Base-by-base conservation (phyloP, 805 yeast species). In the Metschnikowia kofuensis region DNA sequence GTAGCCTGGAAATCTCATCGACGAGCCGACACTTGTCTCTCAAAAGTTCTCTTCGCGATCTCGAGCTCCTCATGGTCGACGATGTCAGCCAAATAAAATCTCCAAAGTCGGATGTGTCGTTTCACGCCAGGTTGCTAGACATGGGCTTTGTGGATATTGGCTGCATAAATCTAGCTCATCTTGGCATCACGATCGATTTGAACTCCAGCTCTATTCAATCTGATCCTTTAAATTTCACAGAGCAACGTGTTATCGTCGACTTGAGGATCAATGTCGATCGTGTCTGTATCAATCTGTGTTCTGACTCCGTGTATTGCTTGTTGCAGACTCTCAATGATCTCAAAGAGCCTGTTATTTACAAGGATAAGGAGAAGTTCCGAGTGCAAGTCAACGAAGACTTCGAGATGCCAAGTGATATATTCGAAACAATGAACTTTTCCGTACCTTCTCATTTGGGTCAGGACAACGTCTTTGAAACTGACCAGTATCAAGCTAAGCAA, bases 271-370 rank as follows among this genome's bases (percentile, higher is more conserved):
- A 74, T 44, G 53, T 80, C 7, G 87, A 81, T 48, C 68, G 68
- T 14, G 62, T 77, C 13, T 71, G 68, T 16, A 40, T 85, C 1
- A 83, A 82, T 27, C 49, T 84, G 2, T 90, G 97, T 69, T 92
- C 96, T 1, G 98, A 91, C 62, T 89, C 97, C 0, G 76, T 83
- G 0, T 85, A 88, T 58, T 80, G 92, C 11, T 64, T 91, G 38
- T 52, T 82, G 2, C 95, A 86, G 52, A 58, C 87, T 8, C 54
- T 84, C 9, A 83, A 80, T 50, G 96, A 89, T 58, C 69, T 91
- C 57, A 87, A 86, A 56, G 80, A 80, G 12, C 90, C 91, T 0
- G 65, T 87, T 1, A 65, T 75, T 7, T 82, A 85, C 51, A 72
- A 75, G 0, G 83, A 82, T 51, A 80, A 80, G 2, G 79, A 80